Evolutionary conservation across 495 filamentous ascomycete species (phyloP).

Genomic region (Xylaria flabelliformis): DNA sequence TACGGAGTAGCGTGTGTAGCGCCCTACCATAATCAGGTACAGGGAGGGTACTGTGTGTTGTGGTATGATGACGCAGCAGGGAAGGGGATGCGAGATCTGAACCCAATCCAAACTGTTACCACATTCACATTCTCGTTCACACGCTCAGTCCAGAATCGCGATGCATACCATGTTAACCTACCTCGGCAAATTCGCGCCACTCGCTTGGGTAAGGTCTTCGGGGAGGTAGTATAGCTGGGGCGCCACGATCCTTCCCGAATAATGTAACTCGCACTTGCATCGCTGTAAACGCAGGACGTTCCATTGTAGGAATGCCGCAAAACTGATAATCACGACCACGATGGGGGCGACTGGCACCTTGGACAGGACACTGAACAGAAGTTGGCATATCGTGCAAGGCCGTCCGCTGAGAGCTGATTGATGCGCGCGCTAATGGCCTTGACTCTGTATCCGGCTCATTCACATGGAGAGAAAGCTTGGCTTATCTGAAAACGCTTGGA

Average conservation of each 20-base stretch:
- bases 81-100: slow-evolving; percentile 18
- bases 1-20: neutral
- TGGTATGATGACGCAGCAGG: neutral
- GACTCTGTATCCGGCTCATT: neutral
- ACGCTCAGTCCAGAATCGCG: neutral
- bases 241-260: slow-evolving; percentile 6
- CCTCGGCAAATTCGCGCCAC: slow-evolving; percentile 23
- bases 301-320: neutral
- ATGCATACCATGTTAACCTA: neutral
- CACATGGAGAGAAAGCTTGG: slow-evolving; percentile 11
- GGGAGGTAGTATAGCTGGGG: slow-evolving; percentile 10
- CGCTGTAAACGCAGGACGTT: neutral
- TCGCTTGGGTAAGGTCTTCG: slow-evolving; percentile 3
- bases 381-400: slow-evolving; percentile 1
- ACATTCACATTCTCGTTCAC: neutral
- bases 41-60: neutral
- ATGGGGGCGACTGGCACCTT: neutral
- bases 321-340: slow-evolving; percentile 5
- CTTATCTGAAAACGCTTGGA: neutral
- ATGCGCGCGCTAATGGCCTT: neutral
- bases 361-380: neutral
- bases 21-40: neutral
- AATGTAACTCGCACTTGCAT: neutral
- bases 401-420: slow-evolving; percentile 7
- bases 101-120: neutral